Evolutionary conservation across 306 rosid genomes (phyloP), one percentile per base, ranked within the genome.

Genomic region (Urtica urens): DNA sequence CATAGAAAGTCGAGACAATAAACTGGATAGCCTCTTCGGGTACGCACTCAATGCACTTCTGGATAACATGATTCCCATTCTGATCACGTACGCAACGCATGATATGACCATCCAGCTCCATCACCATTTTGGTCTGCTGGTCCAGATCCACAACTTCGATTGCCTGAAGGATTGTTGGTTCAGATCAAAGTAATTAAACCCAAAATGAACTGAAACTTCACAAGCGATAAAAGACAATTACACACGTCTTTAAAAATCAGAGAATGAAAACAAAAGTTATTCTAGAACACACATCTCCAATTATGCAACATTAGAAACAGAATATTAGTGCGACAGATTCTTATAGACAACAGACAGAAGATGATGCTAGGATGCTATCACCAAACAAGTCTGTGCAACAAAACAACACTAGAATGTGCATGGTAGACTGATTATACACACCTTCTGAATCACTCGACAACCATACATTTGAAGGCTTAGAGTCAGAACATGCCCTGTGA

Each of bases 401-500:
- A 13, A 9, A 51, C 17, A 52, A 43, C 8, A 18, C n/a, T 31
- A 16, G 52, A 53, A 44, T 8, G 10, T 18, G 38, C 23, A 35
- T 51, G 35, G n/a, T 1, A 41, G 42, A 31, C n/a, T 18, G 10
- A 60, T 17, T 14, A 18, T 16, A 56, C n/a, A 22, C 69, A 85
- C 99, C 95, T 90, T 90, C 57, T 90, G 99, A 62, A 92, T 92
- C 57, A 92, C 96, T 38, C 99, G 76, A 23, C 99, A 92, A 38
- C 99, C 99, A 65, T 92, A 85, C 99, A 92, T 92, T 75, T 92
- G 99, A 79, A 92, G 99, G 72, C 96, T 82, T 14, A 85, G 99
- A 2, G 83, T 72, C 49, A 92, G 81, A 19, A 92, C 96, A 53
- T 92, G 93, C 22, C 87, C 86, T 6, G 75, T 40, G 46, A 85